phyloP scores from a whole-genome alignment of 768 basidiomycete species.

The Symmetrospora coprosmae region DNA sequence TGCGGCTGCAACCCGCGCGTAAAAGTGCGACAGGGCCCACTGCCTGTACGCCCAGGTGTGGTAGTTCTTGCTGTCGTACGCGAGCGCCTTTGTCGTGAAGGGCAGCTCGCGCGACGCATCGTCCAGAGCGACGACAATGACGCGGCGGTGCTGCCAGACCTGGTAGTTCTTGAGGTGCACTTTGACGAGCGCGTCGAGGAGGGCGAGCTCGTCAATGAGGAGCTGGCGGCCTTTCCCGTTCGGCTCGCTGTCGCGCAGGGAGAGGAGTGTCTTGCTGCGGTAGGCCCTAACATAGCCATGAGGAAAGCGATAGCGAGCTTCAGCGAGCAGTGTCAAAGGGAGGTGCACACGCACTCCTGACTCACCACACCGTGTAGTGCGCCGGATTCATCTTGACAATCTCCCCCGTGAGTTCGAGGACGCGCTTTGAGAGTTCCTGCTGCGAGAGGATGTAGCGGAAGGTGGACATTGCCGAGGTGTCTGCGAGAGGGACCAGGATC shows the following conservation, averaged over 20 bases:
- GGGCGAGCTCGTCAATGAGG: constrained; percentile 58
- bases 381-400: constrained; percentile 86
- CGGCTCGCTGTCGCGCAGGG: constrained; percentile 43
- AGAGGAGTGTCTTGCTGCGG: constrained; percentile 68
- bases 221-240: constrained; percentile 37
- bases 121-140: constrained; percentile 39
- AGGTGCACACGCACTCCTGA: constrained; percentile 10
- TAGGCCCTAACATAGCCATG: constrained; percentile 71
- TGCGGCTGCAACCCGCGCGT: constrained; percentile 21
- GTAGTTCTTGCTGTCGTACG: constrained; percentile 83
- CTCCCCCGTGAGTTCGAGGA: constrained; percentile 69
- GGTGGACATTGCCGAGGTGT: constrained; percentile 83
- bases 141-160: constrained; percentile 57
- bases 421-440: constrained; percentile 65
- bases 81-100: constrained; percentile 61
- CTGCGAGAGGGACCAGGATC: constrained; percentile 40
- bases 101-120: constrained; percentile 48
- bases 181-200: constrained; percentile 78
- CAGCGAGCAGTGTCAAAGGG: no score
- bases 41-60: constrained; percentile 98
- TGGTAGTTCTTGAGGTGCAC: constrained; percentile 87
- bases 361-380: constrained; percentile 91
- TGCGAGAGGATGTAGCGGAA: constrained; percentile 68
- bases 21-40: constrained; percentile 76
- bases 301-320: no score